These are phyloP conservation scores for Alternaria rosae DNA, from an alignment of 2,329 filamentous ascomycete genomes.

Conservation along the genomic window DNA sequence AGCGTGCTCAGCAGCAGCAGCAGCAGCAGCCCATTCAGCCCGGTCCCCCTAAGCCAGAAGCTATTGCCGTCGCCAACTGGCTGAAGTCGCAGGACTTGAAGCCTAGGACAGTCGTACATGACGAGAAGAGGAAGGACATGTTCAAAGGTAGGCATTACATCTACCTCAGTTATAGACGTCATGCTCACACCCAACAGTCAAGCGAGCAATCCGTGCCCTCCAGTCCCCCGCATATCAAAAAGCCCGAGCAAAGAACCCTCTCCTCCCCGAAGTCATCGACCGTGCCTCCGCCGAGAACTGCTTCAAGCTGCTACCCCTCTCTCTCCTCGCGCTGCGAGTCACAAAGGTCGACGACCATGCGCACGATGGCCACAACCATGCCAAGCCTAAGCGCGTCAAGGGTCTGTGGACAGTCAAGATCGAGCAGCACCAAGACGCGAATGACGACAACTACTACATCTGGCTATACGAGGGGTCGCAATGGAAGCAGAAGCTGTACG, in stretches of 20 bases:
- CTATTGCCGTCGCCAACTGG: constrained; percentile 88
- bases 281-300: constrained; percentile 88
- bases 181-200: constrained; percentile 66
- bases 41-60: constrained; percentile 86
- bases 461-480: constrained; percentile 97
- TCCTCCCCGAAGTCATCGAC: constrained; percentile 87
- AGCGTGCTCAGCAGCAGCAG: constrained; percentile 39
- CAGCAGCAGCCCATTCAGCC: constrained; percentile 72
- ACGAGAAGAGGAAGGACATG: constrained; percentile 97
- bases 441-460: constrained; percentile 89
- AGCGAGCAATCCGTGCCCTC: constrained; percentile 90
- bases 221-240: constrained; percentile 90
- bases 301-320: constrained; percentile 94
- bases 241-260: constrained; percentile 85
- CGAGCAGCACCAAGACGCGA: constrained; percentile 91
- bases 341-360: constrained; percentile 80
- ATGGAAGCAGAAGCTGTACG: constrained; percentile 92
- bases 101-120: constrained; percentile 86
- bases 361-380: constrained; percentile 66
- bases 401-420: constrained; percentile 96
- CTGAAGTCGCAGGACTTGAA: constrained; percentile 85
- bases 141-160: constrained; percentile 73
- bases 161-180: not conserved
- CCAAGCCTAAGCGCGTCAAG: constrained; percentile 82
- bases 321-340: constrained; percentile 90